These are phyloP conservation scores for Sodiomyces alkalinus DNA, from an alignment of 2,329 filamentous ascomycete species.

Conservation along the genomic window DNA sequence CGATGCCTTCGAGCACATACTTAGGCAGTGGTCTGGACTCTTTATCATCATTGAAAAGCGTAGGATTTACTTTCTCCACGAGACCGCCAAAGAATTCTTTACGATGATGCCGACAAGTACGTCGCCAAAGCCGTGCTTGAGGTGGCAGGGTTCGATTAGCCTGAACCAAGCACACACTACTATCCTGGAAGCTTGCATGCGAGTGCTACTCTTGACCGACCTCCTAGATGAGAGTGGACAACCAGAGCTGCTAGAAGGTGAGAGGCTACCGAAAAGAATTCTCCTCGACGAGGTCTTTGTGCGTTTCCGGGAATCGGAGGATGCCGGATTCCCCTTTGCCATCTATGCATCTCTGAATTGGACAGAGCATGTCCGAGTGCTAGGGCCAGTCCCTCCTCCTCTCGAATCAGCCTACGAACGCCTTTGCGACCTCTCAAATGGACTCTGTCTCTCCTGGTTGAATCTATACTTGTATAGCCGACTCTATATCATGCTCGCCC, in stretches of 20 bases:
- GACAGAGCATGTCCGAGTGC: not conserved
- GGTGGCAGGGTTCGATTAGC: not conserved
- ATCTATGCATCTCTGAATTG: constrained; percentile 1
- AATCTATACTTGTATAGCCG: not conserved
- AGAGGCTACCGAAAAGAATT: too few species aligned
- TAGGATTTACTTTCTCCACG: not conserved
- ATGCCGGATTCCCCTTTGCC: not conserved
- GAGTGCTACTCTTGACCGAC: not conserved
- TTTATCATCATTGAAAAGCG: not conserved
- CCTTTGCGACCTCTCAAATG: not conserved
- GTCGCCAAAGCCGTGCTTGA: not conserved
- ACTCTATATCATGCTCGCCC: not conserved
- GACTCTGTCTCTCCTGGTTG: not conserved
- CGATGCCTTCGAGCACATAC: not conserved
- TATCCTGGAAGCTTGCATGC: not conserved
- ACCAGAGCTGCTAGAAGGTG: too few species aligned
- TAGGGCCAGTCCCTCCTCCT: too few species aligned
- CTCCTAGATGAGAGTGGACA: too few species aligned
- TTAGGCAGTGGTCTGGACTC: not conserved
- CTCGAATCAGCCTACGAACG: not conserved
- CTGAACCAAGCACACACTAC: not conserved
- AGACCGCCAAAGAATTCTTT: not conserved
- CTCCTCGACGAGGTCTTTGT: too few species aligned
- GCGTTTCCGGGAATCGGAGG: not conserved
- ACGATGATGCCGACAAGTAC: not conserved